Evolutionary conservation across 805 yeast species (phyloP).

Genomic region (Ogataea paraovalis): DNA sequence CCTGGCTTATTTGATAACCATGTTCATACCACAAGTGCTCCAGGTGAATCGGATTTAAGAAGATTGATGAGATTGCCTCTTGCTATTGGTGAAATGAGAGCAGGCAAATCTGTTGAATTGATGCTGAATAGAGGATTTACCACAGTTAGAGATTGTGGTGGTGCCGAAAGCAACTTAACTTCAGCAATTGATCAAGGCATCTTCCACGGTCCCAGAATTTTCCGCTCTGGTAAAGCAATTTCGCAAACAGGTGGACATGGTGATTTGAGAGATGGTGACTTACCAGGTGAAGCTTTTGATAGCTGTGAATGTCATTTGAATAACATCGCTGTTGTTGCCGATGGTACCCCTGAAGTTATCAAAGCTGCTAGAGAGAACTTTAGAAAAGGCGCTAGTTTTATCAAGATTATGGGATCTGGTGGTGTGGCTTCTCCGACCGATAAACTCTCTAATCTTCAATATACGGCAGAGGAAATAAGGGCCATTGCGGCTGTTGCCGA

Average conservation of each 20-base stretch:
- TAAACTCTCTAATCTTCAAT: constrained; percentile 23
- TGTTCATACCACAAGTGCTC: constrained; percentile 24
- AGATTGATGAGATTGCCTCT: constrained; percentile 19
- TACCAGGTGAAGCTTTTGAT: constrained; percentile 23
- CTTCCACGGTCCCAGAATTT: constrained; percentile 25
- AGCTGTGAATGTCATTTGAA: constrained; percentile 25
- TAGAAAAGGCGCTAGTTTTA: constrained; percentile 26
- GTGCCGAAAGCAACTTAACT: constrained; percentile 20
- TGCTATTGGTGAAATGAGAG: constrained; percentile 21
- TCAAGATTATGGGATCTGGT: constrained; percentile 30
- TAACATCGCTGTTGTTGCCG: constrained; percentile 22
- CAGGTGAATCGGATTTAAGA: constrained; percentile 22
- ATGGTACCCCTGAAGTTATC: constrained; percentile 26
- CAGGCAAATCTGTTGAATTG: constrained; percentile 14
- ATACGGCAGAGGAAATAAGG: constrained; percentile 25
- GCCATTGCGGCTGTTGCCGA: constrained; percentile 26
- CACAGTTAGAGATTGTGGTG: constrained; percentile 25
- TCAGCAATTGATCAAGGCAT: constrained; percentile 27
- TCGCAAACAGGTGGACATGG: constrained; percentile 32
- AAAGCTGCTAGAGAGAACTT: constrained; percentile 25
- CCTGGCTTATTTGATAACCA: constrained; percentile 29
- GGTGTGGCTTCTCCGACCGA: constrained; percentile 31
- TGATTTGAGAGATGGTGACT: constrained; percentile 20
- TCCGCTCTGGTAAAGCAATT: constrained; percentile 24
- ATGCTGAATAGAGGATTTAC: constrained; percentile 28